Evolutionary conservation across 768 basidiomycete genomes (phyloP).

Genomic region (Rubroboletus pulcherrimus): DNA sequence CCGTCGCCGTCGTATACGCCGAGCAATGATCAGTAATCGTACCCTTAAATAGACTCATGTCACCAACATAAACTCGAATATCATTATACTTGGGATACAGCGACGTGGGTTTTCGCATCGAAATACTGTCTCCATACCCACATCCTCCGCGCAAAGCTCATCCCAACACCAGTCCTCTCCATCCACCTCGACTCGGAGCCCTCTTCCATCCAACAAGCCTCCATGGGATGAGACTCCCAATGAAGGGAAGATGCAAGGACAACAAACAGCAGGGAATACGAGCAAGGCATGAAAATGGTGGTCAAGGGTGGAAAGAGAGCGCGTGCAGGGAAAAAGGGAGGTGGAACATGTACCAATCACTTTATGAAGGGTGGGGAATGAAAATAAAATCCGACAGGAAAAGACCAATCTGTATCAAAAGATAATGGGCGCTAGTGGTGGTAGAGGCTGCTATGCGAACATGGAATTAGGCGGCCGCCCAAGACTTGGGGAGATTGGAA

Average conservation of each 20-base stretch:
- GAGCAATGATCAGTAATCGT: background rate
- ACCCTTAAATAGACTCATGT: background rate
- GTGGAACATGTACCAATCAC: constrained; percentile 24
- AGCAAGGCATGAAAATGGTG: constrained; percentile 24
- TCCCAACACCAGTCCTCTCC: constrained; percentile 8
- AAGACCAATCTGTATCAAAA: constrained; percentile 26
- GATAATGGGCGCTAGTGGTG: constrained; percentile 34
- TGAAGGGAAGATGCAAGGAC: constrained; percentile 69
- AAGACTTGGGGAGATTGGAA: constrained; percentile 11
- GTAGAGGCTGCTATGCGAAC: constrained; percentile 22
- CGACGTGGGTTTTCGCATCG: background rate
- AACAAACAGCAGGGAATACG: constrained; percentile 41
- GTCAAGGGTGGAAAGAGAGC: constrained; percentile 15
- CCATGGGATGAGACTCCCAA: constrained; percentile 33
- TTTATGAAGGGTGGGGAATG: constrained; percentile 14
- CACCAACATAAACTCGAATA: background rate
- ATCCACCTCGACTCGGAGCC: constrained; percentile 44
- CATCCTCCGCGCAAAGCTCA: background rate
- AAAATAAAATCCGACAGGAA: constrained; percentile 27
- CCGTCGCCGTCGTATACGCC: background rate
- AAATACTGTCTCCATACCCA: constrained; percentile 1
- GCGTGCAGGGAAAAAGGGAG: constrained; percentile 20
- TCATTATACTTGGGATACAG: constrained; percentile 8
- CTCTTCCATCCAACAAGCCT: constrained; percentile 70
- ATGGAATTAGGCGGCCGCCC: constrained; percentile 31